These are phyloP conservation scores for Podospora sp. DNA, from an alignment of 495 filamentous ascomycete species.

Conservation along the genomic window DNA sequence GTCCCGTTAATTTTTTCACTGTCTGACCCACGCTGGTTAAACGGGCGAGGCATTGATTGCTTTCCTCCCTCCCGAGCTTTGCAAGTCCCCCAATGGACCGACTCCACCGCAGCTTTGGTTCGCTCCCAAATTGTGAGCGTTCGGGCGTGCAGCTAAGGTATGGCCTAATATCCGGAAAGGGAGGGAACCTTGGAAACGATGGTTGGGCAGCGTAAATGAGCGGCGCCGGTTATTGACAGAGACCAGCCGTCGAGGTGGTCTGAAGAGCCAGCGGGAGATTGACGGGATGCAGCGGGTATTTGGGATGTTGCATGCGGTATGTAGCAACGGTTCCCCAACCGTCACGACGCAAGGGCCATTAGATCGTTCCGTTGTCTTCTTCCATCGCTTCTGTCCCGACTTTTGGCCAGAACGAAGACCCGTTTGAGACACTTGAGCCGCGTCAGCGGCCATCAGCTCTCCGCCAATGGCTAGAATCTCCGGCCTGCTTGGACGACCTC, in stretches of 20 bases:
- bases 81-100: not conserved
- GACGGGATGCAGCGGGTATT: slow-evolving; percentile 22
- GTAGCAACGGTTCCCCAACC: not conserved
- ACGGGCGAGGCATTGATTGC: not conserved
- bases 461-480: slow-evolving; percentile 11
- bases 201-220: slow-evolving; percentile 5
- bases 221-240: slow-evolving; percentile 11
- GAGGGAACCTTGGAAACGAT: slow-evolving; percentile 13
- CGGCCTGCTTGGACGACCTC: not conserved
- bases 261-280: slow-evolving; percentile 20
- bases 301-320: not conserved
- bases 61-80: not conserved
- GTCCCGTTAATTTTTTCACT: not conserved
- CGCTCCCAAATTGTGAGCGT: not conserved
- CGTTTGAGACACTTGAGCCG: slow-evolving; percentile 21
- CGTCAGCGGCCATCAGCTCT: slow-evolving; percentile 13
- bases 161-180: slow-evolving; percentile 23
- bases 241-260: not conserved
- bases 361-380: slow-evolving; percentile 4
- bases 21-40: not conserved
- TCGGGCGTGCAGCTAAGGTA: slow-evolving; percentile 18
- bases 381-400: not conserved
- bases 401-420: not conserved
- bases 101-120: not conserved
- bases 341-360: not conserved